Conservation (phyloP, 2,329 filamentous ascomycete genomes). For the Fusarium fujikuroi region DNA sequence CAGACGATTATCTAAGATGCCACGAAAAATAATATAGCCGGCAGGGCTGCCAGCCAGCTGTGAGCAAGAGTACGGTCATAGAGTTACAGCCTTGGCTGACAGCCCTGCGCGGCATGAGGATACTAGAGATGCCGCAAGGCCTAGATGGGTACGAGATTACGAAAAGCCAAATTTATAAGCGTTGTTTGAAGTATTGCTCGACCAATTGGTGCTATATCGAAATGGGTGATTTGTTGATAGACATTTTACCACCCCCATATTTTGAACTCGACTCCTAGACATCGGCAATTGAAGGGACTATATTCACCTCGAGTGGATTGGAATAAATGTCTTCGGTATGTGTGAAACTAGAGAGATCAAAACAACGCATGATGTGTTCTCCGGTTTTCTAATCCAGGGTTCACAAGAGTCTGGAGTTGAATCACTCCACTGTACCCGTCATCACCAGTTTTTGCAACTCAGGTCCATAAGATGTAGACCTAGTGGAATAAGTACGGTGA, state of each 20-base stretch:
- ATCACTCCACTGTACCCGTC: constrained; percentile 19
- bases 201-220: neutral
- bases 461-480: neutral
- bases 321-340: neutral
- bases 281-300: neutral
- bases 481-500: constrained; percentile 1
- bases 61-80: constrained; percentile 66
- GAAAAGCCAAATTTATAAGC: constrained; percentile 28
- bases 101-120: constrained; percentile 69
- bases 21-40: constrained; percentile 66
- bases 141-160: constrained; percentile 67
- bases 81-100: constrained; percentile 70
- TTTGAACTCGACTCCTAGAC: neutral
- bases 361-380: constrained; percentile 41
- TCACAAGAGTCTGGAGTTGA: constrained; percentile 4
- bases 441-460: constrained; percentile 15
- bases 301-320: neutral
- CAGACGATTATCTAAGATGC: constrained; percentile 70
- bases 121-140: constrained; percentile 66
- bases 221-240: neutral
- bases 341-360: constrained; percentile 22
- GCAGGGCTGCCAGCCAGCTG: constrained; percentile 68
- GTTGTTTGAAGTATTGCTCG: constrained; percentile 14
- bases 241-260: neutral
- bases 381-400: constrained; percentile 40